Evolutionary conservation across 177 flowering plant genomes (phyloP).

Genomic region (Vitis hybrid): DNA sequence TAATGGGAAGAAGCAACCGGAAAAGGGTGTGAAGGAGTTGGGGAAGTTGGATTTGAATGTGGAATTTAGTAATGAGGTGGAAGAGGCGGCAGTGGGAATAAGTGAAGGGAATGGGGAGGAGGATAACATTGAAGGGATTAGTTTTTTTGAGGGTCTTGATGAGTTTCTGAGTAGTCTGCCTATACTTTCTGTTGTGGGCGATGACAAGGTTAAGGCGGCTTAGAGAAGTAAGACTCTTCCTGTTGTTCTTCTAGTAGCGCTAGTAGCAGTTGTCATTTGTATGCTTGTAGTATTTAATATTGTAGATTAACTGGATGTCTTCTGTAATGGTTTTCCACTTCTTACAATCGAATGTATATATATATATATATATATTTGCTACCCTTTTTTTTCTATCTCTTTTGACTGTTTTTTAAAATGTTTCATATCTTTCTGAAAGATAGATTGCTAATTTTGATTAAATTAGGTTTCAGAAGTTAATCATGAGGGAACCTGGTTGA

Average conservation of each 20-base stretch:
- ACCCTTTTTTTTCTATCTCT: too few relatives aligned
- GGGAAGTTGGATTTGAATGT: constrained; percentile 77
- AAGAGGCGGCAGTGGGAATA: constrained; percentile 36
- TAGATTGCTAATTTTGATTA: too few relatives aligned
- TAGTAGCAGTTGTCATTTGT: constrained; percentile 14
- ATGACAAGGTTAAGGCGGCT: constrained; percentile 58
- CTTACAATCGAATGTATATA: too few relatives aligned
- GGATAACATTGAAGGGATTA: constrained; percentile 62
- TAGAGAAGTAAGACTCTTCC: constrained; percentile 36
- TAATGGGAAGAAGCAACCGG: constrained; percentile 31
- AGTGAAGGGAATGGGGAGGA: constrained; percentile 40
- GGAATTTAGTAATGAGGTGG: constrained; percentile 63
- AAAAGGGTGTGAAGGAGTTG: constrained; percentile 31
- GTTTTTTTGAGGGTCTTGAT: constrained; percentile 85
- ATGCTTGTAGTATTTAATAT: constrained; percentile 7
- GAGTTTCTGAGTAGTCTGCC: constrained; percentile 75
- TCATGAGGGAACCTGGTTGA: too few relatives aligned
- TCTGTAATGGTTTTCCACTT: too few relatives aligned
- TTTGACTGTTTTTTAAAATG: too few relatives aligned
- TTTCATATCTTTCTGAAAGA: too few relatives aligned
- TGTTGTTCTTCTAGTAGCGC: constrained; percentile 5
- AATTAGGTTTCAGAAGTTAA: too few relatives aligned
- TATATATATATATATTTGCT: too few relatives aligned
- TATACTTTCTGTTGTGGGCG: constrained; percentile 61
- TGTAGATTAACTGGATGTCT: too few relatives aligned